Evolutionary conservation across 2,329 filamentous ascomycete species (phyloP).

Genomic region (Pleochaeta shiraiana): DNA sequence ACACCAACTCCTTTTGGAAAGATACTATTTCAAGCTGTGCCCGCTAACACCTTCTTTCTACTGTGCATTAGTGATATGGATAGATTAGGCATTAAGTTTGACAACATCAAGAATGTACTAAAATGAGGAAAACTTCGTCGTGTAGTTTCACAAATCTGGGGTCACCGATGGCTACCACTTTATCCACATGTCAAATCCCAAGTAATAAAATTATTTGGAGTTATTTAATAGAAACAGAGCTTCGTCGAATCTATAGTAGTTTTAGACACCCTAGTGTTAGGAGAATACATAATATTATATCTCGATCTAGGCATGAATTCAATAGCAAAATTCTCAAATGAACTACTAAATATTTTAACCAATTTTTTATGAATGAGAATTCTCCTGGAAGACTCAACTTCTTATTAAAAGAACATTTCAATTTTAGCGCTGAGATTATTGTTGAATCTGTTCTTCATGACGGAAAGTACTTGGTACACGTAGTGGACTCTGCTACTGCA

Average conservation of each 20-base stretch:
- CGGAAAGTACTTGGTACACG: slow-evolving; percentile 3
- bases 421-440: slow-evolving; percentile 5
- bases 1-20: not conserved
- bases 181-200: not conserved
- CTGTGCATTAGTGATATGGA: not conserved
- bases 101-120: not conserved
- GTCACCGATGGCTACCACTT: not conserved
- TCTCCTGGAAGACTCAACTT: not conserved
- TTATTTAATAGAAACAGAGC: not conserved
- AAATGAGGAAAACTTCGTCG: not conserved
- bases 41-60: not conserved
- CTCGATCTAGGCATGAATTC: not conserved
- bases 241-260: not conserved
- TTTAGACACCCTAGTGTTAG: not conserved
- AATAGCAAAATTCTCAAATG: not conserved
- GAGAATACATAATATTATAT: not conserved
- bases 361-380: not conserved
- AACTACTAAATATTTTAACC: not conserved
- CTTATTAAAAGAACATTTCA: not conserved
- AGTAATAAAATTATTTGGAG: not conserved
- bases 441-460: slow-evolving; percentile 5
- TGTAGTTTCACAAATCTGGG: not conserved
- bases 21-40: not conserved
- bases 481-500: slow-evolving; percentile 4
- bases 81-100: not conserved